Percentiles rank a stretch among this genome's conserved stretches.
Evolutionary conservation across 257 asterid genomes (phyloP).

Genomic region (Rhazya stricta): DNA sequence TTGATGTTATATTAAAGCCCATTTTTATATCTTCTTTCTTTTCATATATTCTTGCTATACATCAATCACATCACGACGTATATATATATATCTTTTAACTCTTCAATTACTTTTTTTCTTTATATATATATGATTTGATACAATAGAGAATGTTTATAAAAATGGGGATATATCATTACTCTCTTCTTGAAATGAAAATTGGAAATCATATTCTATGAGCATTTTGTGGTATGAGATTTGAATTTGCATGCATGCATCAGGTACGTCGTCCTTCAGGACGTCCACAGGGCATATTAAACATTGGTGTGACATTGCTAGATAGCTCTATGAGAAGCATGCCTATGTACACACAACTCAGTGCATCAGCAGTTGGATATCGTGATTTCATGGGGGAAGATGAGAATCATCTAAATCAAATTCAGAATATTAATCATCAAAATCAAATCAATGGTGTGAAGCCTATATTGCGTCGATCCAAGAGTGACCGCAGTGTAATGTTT

Average conservation of each 20-base stretch:
- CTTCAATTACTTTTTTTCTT: too few relatives aligned
- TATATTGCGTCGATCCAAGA: constrained; percentile 41
- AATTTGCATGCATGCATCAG: constrained; percentile 27
- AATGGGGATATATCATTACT: too few relatives aligned
- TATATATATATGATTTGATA: too few relatives aligned
- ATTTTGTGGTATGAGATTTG: background rate
- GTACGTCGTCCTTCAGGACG: constrained; percentile 89
- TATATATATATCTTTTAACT: too few relatives aligned
- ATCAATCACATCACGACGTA: too few relatives aligned
- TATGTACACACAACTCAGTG: constrained; percentile 47
- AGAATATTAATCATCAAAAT: background rate
- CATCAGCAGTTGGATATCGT: constrained; percentile 63
- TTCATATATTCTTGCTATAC: too few relatives aligned
- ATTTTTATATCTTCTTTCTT: background rate
- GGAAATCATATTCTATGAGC: background rate
- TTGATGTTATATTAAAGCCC: too few relatives aligned
- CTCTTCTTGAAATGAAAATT: background rate
- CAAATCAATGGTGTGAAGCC: constrained; percentile 28
- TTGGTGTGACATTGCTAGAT: constrained; percentile 77
- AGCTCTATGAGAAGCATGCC: constrained; percentile 83
- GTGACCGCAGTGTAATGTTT: constrained; percentile 59
- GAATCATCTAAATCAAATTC: constrained; percentile 12
- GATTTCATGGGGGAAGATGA: constrained; percentile 45
- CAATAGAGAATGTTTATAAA: too few relatives aligned
- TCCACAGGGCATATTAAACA: constrained; percentile 80